phyloP scores from a whole-genome alignment of 2,329 filamentous ascomycete species.

The Pseudogymnoascus sp. region DNA sequence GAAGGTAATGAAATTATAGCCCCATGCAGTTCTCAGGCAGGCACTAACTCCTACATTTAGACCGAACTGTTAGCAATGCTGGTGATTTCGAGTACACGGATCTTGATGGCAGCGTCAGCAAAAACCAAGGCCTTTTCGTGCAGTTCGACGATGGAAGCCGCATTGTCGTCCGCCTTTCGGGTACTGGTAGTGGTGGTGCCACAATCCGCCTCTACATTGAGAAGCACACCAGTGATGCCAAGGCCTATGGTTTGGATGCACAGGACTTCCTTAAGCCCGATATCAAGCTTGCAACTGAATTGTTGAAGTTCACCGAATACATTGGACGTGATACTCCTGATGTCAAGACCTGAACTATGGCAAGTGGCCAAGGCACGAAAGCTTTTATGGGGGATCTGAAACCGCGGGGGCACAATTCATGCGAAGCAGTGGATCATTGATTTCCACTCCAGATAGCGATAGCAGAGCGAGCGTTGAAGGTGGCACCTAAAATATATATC shows the following conservation, averaged over 20 bases:
- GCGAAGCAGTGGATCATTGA: not conserved
- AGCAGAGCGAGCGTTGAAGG: not conserved
- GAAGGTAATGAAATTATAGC: slow-evolving; percentile 41
- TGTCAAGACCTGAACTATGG: slow-evolving; percentile 61
- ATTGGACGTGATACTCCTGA: slow-evolving; percentile 88
- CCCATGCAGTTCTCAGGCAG: slow-evolving; percentile 12
- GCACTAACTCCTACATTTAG: slow-evolving; percentile 28
- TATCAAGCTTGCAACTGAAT: slow-evolving; percentile 71
- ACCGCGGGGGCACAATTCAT: not conserved
- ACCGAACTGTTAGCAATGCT: slow-evolving; percentile 75
- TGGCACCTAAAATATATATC: slow-evolving; percentile 1
- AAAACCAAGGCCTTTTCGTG: slow-evolving; percentile 92
- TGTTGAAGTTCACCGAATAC: slow-evolving; percentile 90
- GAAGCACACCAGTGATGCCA: slow-evolving; percentile 78
- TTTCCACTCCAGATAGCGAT: slow-evolving; percentile 1
- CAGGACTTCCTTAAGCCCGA: slow-evolving; percentile 92
- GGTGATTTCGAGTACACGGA: slow-evolving; percentile 98
- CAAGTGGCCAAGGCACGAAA: not conserved
- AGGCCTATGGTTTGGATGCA: slow-evolving; percentile 70
- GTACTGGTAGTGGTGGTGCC: slow-evolving; percentile 88
- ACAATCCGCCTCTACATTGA: slow-evolving; percentile 97
- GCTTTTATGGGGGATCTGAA: slow-evolving; percentile 4
- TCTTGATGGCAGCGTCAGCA: slow-evolving; percentile 90
- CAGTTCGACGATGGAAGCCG: slow-evolving; percentile 91
- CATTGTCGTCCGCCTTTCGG: slow-evolving; percentile 88